A percentile compares a stretch with the other conserved stretches of the same genome.
These are phyloP conservation scores for Scedosporium aurantiacum DNA, from an alignment of 2,329 filamentous ascomycete genomes.

Conservation along the genomic window DNA sequence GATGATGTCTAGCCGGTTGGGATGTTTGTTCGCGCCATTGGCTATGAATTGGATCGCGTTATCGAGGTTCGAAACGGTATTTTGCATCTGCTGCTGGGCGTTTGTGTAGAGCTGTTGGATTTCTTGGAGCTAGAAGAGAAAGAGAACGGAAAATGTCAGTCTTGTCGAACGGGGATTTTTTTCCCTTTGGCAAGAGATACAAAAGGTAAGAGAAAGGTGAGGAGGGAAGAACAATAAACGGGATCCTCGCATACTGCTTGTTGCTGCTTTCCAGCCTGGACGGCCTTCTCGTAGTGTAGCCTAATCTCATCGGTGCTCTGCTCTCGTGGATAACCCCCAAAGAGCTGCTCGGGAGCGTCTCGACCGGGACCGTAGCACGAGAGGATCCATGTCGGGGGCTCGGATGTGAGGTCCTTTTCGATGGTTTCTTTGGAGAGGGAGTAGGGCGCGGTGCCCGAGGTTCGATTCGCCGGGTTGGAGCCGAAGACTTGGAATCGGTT, in stretches of 20 bases:
- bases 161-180: no score
- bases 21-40: slow-evolving; percentile 56
- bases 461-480: background rate
- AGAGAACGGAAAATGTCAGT: slow-evolving; percentile 11
- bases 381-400: slow-evolving; percentile 73
- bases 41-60: slow-evolving; percentile 63
- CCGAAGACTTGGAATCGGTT: slow-evolving; percentile 13
- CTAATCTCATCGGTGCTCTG: slow-evolving; percentile 84
- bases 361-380: slow-evolving; percentile 74
- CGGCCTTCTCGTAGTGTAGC: slow-evolving; percentile 55
- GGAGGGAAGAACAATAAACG: no score
- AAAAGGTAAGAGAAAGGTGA: no score
- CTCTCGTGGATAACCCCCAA: slow-evolving; percentile 68
- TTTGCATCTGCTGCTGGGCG: slow-evolving; percentile 60
- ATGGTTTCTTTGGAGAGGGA: slow-evolving; percentile 49
- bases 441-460: slow-evolving; percentile 25
- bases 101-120: slow-evolving; percentile 51
- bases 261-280: slow-evolving; percentile 47
- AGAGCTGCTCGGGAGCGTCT: slow-evolving; percentile 70
- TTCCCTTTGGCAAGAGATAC: no score
- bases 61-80: slow-evolving; percentile 55
- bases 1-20: slow-evolving; percentile 61
- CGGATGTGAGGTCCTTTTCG: slow-evolving; percentile 54
- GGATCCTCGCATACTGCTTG: slow-evolving; percentile 31
- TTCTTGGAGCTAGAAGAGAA: slow-evolving; percentile 39